These are phyloP conservation scores for Aspergillus fijiensis DNA, from an alignment of 2,329 filamentous ascomycete species.

Conservation along the genomic window DNA sequence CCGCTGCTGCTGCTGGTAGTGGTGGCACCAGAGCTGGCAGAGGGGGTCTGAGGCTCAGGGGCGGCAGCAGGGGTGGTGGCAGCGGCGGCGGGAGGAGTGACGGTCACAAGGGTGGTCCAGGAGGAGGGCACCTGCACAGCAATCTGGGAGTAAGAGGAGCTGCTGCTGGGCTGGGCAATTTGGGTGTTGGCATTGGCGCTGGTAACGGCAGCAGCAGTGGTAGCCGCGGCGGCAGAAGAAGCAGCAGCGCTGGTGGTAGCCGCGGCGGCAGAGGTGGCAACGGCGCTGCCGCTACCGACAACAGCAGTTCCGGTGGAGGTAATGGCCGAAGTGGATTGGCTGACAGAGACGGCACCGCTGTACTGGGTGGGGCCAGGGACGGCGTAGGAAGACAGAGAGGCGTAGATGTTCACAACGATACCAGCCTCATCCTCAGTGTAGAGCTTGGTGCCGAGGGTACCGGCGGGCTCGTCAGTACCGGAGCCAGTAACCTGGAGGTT, in stretches of 20 bases:
- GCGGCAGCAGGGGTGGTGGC: neutral
- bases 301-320: conserved; percentile 17
- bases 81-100: conserved; percentile 1
- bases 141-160: conserved; percentile 8
- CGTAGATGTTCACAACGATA: conserved; percentile 59
- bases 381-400: conserved; percentile 42
- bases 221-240: neutral
- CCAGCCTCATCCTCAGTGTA: conserved; percentile 57
- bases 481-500: conserved; percentile 59
- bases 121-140: conserved; percentile 9
- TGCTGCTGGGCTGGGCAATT: neutral
- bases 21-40: neutral
- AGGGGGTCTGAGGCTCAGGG: neutral
- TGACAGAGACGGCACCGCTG: conserved; percentile 14
- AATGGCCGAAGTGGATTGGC: conserved; percentile 15
- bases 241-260: neutral
- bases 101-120: conserved; percentile 3
- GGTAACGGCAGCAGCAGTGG: neutral
- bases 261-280: neutral
- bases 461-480: conserved; percentile 44
- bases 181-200: neutral
- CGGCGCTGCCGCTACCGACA: conserved; percentile 2
- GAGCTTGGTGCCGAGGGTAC: conserved; percentile 50
- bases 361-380: conserved; percentile 49
- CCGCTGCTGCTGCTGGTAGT: neutral